A percentile compares a stretch with the other conserved stretches of the same genome.
phyloP scores from a whole-genome alignment of 164 flowering plant genomes.

The Chimonanthus salicifolius region DNA sequence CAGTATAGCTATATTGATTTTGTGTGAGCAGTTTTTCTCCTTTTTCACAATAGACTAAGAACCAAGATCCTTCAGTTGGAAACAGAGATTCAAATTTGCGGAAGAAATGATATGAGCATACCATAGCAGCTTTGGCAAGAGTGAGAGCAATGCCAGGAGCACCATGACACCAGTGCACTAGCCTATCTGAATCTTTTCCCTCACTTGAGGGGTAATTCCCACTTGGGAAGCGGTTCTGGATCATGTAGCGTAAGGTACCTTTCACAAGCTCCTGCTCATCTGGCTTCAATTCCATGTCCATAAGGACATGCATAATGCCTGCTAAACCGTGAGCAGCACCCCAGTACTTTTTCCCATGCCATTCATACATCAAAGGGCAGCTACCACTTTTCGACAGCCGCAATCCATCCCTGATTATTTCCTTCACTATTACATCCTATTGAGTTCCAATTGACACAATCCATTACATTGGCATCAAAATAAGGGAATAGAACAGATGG shows the following conservation, averaged over 20 bases:
- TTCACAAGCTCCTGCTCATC: slow-evolving; percentile 63
- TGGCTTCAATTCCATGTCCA: slow-evolving; percentile 58
- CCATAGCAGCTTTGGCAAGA: slow-evolving; percentile 72
- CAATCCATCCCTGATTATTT: slow-evolving; percentile 43
- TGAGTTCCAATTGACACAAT: slow-evolving; percentile 4
- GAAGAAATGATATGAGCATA: slow-evolving; percentile 17
- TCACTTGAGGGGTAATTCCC: slow-evolving; percentile 81
- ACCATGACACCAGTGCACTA: slow-evolving; percentile 93
- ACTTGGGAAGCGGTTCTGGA: slow-evolving; percentile 58
- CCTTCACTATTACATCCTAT: slow-evolving; percentile 33
- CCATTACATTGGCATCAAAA: not conserved
- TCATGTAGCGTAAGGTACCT: slow-evolving; percentile 65
- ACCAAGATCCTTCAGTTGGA: too few relatives aligned
- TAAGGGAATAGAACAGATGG: not conserved
- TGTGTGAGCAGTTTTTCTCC: too few relatives aligned
- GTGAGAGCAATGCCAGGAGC: slow-evolving; percentile 81
- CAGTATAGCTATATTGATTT: too few relatives aligned
- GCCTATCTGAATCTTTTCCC: slow-evolving; percentile 44
- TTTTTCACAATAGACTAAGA: too few relatives aligned
- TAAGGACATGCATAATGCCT: slow-evolving; percentile 71
- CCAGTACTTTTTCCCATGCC: slow-evolving; percentile 65
- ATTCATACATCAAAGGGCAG: slow-evolving; percentile 57
- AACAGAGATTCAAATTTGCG: not conserved
- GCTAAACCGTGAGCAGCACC: slow-evolving; percentile 87
- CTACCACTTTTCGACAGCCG: slow-evolving; percentile 26